A percentile compares a stretch with the other conserved stretches of the same genome.
phyloP scores from a whole-genome alignment of 345 rosid species.

The Toxicodendron radicans region DNA sequence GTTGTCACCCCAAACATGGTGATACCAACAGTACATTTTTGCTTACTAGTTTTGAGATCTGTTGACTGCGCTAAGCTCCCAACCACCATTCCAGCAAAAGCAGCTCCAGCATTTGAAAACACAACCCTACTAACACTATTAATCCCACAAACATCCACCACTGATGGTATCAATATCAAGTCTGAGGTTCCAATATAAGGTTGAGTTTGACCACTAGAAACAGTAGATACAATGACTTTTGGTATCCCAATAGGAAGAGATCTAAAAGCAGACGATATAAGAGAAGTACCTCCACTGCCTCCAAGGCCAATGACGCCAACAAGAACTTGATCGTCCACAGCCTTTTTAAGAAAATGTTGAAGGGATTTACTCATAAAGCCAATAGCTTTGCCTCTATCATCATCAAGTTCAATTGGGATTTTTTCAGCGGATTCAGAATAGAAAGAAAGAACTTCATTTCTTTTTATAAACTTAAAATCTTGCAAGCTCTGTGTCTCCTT shows the following conservation, averaged over 20 bases:
- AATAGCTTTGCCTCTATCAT: conserved; percentile 76
- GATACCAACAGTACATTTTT: conserved; percentile 62
- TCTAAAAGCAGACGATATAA: conserved; percentile 66
- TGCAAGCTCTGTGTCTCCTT: conserved; percentile 32
- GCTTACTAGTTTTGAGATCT: conserved; percentile 12
- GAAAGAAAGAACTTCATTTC: conserved; percentile 57
- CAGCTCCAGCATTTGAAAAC: conserved; percentile 81
- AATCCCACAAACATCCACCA: conserved; percentile 89
- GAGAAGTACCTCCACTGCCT: conserved; percentile 90
- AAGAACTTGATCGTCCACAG: conserved; percentile 38
- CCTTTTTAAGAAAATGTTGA: conserved; percentile 45
- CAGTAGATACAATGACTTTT: conserved; percentile 84
- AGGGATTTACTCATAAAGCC: conserved; percentile 67
- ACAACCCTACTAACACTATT: conserved; percentile 81
- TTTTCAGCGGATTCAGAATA: conserved; percentile 28
- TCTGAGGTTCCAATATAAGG: conserved; percentile 86
- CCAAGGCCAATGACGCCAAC: conserved; percentile 82
- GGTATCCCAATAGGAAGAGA: conserved; percentile 78
- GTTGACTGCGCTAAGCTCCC: conserved; percentile 43
- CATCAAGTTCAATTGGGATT: conserved; percentile 36
- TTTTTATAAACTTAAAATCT: conserved; percentile 48
- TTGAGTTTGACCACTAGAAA: conserved; percentile 82
- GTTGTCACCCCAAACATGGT: conserved; percentile 99
- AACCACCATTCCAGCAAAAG: conserved; percentile 88
- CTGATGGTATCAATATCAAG: conserved; percentile 73